Evolutionary conservation across 1,139 yeast species (phyloP).

Genomic region (Magnusiomyces ingens): DNA sequence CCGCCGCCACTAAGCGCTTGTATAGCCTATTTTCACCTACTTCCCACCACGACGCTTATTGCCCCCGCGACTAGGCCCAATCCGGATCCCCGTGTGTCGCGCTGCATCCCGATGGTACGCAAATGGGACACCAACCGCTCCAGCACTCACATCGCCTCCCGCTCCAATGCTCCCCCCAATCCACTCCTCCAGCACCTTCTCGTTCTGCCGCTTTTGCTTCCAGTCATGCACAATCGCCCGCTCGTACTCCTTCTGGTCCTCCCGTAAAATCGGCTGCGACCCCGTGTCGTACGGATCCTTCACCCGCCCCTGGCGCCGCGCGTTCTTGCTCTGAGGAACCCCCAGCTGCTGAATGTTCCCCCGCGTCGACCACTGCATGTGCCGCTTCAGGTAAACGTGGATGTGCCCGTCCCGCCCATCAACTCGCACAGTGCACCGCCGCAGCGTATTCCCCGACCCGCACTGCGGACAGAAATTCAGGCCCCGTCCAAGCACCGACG

Average conservation of each 20-base stretch:
- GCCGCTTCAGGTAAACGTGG: slow-evolving; percentile 83
- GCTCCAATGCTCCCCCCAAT: slow-evolving; percentile 52
- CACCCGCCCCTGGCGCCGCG: slow-evolving; percentile 28
- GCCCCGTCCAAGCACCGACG: slow-evolving; percentile 5
- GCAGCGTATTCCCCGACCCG: slow-evolving; percentile 75
- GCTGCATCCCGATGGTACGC: slow-evolving; percentile 42
- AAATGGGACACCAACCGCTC: slow-evolving; percentile 85
- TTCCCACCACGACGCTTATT: no score
- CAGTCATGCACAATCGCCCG: slow-evolving; percentile 81
- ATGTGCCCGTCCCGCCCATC: slow-evolving; percentile 66
- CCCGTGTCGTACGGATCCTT: slow-evolving; percentile 17
- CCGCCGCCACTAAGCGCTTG: no score
- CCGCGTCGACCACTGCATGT: slow-evolving; percentile 89
- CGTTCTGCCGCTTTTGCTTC: slow-evolving; percentile 83
- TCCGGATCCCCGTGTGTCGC: slow-evolving; percentile 62
- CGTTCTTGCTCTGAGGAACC: slow-evolving; percentile 36
- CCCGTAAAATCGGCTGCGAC: slow-evolving; percentile 50
- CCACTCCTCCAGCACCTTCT: slow-evolving; percentile 79
- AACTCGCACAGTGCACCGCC: slow-evolving; percentile 86
- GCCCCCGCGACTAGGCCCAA: slow-evolving; percentile 62
- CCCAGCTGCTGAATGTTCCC: slow-evolving; percentile 78
- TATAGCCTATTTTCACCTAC: no score
- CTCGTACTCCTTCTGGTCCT: slow-evolving; percentile 90
- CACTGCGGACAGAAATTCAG: slow-evolving; percentile 77
- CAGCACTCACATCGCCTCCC: slow-evolving; percentile 60